Conservation (phyloP, 2,329 filamentous ascomycete species). For the Exophiala phaeomuriformis region DNA sequence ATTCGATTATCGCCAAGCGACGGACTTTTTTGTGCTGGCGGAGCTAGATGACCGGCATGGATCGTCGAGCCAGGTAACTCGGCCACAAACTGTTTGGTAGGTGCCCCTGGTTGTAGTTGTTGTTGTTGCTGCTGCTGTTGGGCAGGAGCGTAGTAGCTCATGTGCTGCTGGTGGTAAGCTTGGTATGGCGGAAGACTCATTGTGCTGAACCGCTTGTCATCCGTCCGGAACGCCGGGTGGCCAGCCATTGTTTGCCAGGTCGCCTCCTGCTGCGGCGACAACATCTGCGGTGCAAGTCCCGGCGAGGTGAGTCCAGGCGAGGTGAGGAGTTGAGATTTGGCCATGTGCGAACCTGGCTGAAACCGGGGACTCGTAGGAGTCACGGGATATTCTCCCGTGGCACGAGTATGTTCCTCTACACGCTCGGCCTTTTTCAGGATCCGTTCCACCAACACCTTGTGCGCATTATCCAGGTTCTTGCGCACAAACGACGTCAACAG, state of each 20-base stretch:
- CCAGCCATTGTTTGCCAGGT: slow-evolving; percentile 19
- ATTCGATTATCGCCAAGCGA: slow-evolving; percentile 6
- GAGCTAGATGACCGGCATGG: slow-evolving; percentile 8
- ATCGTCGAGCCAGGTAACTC: slow-evolving; percentile 22
- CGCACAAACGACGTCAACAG: slow-evolving; percentile 71
- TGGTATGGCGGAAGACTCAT: slow-evolving; percentile 10
- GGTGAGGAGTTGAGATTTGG: slow-evolving; percentile 17
- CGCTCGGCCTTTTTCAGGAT: slow-evolving; percentile 48
- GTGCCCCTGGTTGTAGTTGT: slow-evolving; percentile 8
- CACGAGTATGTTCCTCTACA: slow-evolving; percentile 29
- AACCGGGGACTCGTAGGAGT: slow-evolving; percentile 14
- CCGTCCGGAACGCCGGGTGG: slow-evolving; percentile 20
- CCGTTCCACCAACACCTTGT: slow-evolving; percentile 61
- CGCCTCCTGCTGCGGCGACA: slow-evolving; percentile 19
- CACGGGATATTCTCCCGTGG: slow-evolving; percentile 10
- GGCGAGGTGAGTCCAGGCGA: slow-evolving; percentile 5
- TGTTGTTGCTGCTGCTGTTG: background rate
- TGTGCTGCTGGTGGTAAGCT: slow-evolving; percentile 6
- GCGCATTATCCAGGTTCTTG: slow-evolving; percentile 71
- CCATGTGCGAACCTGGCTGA: slow-evolving; percentile 25
- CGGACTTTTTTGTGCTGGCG: slow-evolving; percentile 1
- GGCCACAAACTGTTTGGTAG: slow-evolving; percentile 19
- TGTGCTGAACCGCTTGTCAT: slow-evolving; percentile 15
- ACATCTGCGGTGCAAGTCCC: slow-evolving; percentile 17
- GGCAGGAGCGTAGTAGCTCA: background rate